Evolutionary conservation across 192 early-diverging fungal genomes (phyloP).

Genomic region (Podila epicladia): DNA sequence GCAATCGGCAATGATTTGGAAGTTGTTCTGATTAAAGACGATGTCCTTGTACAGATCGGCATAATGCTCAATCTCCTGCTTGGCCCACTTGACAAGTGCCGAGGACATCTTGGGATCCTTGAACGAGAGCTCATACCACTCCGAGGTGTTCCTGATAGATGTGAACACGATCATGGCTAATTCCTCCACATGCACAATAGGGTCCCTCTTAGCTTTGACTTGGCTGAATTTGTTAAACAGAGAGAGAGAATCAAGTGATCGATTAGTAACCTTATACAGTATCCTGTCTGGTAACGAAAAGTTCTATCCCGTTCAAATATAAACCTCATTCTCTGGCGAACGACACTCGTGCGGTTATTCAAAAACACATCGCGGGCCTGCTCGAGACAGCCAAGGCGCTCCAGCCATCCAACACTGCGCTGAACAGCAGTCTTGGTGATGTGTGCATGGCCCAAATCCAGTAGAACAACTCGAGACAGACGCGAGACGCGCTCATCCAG

Average conservation of each 20-base stretch:
- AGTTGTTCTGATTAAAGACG: slow-evolving; percentile 84
- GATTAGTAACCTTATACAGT: too few relatives aligned
- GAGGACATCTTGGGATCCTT: slow-evolving; percentile 90
- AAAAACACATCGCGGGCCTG: slow-evolving; percentile 92
- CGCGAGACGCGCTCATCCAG: slow-evolving; percentile 56
- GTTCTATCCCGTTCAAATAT: neutral
- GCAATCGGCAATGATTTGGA: slow-evolving; percentile 87
- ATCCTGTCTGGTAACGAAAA: too few relatives aligned
- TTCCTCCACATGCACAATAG: slow-evolving; percentile 84
- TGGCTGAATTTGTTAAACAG: slow-evolving; percentile 59
- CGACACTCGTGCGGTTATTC: slow-evolving; percentile 75
- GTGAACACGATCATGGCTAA: slow-evolving; percentile 90
- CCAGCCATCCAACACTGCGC: slow-evolving; percentile 81
- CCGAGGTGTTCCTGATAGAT: slow-evolving; percentile 93
- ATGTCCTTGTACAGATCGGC: slow-evolving; percentile 88
- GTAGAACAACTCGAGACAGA: slow-evolving; percentile 52
- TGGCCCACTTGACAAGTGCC: slow-evolving; percentile 94
- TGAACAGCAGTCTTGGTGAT: slow-evolving; percentile 84
- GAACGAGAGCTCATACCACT: slow-evolving; percentile 95
- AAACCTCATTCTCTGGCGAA: slow-evolving; percentile 79
- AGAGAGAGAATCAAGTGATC: too few relatives aligned
- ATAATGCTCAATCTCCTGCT: slow-evolving; percentile 86
- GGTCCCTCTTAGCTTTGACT: slow-evolving; percentile 91
- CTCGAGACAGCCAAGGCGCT: slow-evolving; percentile 78
- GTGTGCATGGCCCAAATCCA: slow-evolving; percentile 84